phyloP scores from a whole-genome alignment of 768 basidiomycete genomes.

The Trametes maxima region DNA sequence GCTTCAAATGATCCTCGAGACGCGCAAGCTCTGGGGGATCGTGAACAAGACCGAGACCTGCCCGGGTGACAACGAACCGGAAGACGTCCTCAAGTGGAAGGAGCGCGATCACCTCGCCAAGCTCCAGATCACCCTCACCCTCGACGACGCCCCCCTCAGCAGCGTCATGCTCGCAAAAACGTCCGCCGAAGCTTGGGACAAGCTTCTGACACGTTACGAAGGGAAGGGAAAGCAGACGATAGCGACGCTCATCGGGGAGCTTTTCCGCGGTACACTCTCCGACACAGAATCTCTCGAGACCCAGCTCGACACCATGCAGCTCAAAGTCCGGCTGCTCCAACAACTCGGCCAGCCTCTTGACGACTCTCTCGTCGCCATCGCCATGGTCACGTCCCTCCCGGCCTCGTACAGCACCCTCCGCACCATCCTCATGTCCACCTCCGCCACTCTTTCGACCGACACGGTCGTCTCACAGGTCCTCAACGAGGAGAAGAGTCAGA shows the following conservation, averaged over 20 bases:
- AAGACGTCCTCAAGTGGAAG: background rate
- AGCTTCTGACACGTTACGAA: constrained; percentile 25
- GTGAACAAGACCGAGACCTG: background rate
- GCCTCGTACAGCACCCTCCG: constrained; percentile 25
- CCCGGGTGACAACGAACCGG: background rate
- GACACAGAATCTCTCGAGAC: constrained; percentile 21
- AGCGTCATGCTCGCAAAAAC: constrained; percentile 21
- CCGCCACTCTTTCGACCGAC: constrained; percentile 10
- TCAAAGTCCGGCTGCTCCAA: constrained; percentile 19
- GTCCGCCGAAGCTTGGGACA: constrained; percentile 27
- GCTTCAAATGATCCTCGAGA: background rate
- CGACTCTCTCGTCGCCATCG: constrained; percentile 27
- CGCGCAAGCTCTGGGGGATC: background rate
- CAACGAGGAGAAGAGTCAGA: constrained; percentile 16
- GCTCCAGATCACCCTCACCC: constrained; percentile 28
- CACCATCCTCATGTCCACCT: constrained; percentile 25
- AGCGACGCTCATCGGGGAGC: constrained; percentile 29
- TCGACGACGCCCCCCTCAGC: constrained; percentile 29
- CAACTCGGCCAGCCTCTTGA: constrained; percentile 23
- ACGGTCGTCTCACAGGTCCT: constrained; percentile 12
- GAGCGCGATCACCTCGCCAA: constrained; percentile 17
- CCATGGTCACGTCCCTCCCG: constrained; percentile 29
- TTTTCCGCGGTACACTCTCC: constrained; percentile 27
- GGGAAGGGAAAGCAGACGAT: constrained; percentile 29
- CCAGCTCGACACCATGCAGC: constrained; percentile 28